Percentiles rank a stretch among this genome's conserved stretches.
Evolutionary conservation across 495 filamentous ascomycete species (phyloP).

Genomic region (Endocarpon pusillum): DNA sequence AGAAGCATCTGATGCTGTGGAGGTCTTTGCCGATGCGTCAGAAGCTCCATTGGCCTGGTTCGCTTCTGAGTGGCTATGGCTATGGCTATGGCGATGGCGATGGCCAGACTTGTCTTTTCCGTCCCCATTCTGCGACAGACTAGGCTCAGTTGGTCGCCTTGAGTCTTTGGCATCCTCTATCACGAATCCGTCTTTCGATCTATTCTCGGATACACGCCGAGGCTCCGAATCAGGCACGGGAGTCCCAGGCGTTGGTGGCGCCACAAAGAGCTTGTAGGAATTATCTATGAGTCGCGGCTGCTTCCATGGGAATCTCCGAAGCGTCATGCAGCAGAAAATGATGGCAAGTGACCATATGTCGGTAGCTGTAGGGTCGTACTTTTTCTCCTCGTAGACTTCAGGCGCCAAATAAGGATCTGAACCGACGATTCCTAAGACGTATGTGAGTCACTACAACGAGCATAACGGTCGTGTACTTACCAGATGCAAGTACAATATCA

Average conservation of each 20-base stretch:
- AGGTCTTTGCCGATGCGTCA: constrained; percentile 1
- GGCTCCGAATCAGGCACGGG: constrained; percentile 29
- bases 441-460: constrained; percentile 5
- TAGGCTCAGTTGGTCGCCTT: constrained; percentile 24
- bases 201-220: constrained; percentile 13
- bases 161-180: constrained; percentile 11
- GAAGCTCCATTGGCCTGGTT: constrained; percentile 11
- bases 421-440: constrained; percentile 70
- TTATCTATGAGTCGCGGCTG: constrained; percentile 80
- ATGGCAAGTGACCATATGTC: constrained; percentile 98
- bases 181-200: constrained; percentile 15
- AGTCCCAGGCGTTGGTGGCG: constrained; percentile 43
- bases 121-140: constrained; percentile 4
- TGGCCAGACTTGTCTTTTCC: constrained; percentile 4
- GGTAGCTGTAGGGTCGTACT: constrained; percentile 84
- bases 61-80: constrained; percentile 9
- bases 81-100: constrained; percentile 15
- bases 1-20: constrained; percentile 6
- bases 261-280: constrained; percentile 82
- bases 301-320: constrained; percentile 95
- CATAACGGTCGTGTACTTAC: constrained; percentile 33
- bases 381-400: constrained; percentile 86
- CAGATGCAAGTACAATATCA: constrained; percentile 69
- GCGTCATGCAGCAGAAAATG: constrained; percentile 97
- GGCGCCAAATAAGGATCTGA: constrained; percentile 96